Evolutionary conservation across 176 grass and related monocot species (phyloP), one percentile per base, ranked within the genome.

Genomic region (Raddia guianensis): DNA sequence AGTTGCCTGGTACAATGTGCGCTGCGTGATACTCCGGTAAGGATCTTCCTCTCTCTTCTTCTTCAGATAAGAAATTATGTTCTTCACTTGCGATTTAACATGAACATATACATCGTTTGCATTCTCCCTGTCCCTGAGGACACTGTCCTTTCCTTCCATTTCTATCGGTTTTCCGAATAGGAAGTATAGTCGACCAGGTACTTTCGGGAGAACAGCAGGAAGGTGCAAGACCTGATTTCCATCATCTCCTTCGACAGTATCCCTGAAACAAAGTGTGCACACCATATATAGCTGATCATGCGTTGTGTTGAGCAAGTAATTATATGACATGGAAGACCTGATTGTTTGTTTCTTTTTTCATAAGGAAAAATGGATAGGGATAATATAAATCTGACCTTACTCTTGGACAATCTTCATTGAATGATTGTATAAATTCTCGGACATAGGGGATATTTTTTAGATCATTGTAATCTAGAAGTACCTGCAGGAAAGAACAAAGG

Each of bases 401-500:
- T 77, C 85, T 86, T 62, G n/a, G 37, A 20, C 77, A 46, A 50
- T 88, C 85, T 90, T 90, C 61, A 76, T 94, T 97, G 45, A 73
- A 62, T 33, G 89, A 82, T 53, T 92, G 70, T 73, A 97, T 92
- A 89, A 77, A 84, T 6, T 94, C 91, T 79, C 80, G 77, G 32
- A 94, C 10, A 18, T 77, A 90, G 6, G 94, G 94, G 63, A 97
- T 90, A 33, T 85, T 92, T 80, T 90, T 93, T 64, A 78, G 72
- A 85, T 97, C 94, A 77, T 97, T 84, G 82, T 94, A 97, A 80
- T 97, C 94, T 7, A 94, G 52, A 87, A 94, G 65, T 77, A 97
- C 80, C 94, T 97, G 83, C 73, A 73, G 75, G 4, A 66, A 48
- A 20, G 32, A n/a, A 14, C 15, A 66, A 65, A 42, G 1, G 80